Evolutionary conservation across 176 grass and related monocot genomes (phyloP), one percentile per base, ranked within the genome.

Genomic region (Thinopyrum elongatum): DNA sequence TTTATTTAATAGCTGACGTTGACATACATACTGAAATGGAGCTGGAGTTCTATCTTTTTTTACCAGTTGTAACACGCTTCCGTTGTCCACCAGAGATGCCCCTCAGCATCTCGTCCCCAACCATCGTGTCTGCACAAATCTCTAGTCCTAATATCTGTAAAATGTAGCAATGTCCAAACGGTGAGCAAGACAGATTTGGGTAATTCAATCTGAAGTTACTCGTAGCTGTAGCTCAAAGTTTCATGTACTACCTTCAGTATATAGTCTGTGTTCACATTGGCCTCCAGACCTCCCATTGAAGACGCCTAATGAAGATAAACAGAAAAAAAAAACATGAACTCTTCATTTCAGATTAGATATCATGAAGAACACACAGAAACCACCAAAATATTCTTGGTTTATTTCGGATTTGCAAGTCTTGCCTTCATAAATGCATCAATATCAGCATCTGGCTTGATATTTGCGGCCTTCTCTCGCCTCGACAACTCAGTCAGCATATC

Each of bases 391-490:
- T 80, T 29, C 2, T 80, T 31, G 21, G 65, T 87, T 59, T 67
- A 36, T 30, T 58, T 42, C 23, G 16, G 26, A 26, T 38, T 2
- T 23, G 4, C 33, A 84, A 81, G 22, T 10, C 74, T 76, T 81
- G 80, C 96, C 96, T 98, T 98, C 96, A 98, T 98, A 71, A 89
- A 98, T 27, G 94, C 90, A 92, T 98, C 96, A 6, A 98, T 72
- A 62, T 98, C 96, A 67, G 94, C 91, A 42, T 98, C 96, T 46
- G 96, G 96, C 71, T 91, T 95, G 82, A 98, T 95, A 78, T 98
- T 94, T 25, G 93, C 96, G 16, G 58, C 78, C 88, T 95, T 98
- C 82, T 98, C 96, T 70, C 96, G 90, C 89, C 93, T 98, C 8
- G 92, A 83, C 62, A 98, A 67, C 80, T 98, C 96, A 23, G 88